Percentiles rank a stretch among this genome's conserved stretches.
Conservation (phyloP, 164 flowering plant genomes). For the Liquidambar formosana region DNA sequence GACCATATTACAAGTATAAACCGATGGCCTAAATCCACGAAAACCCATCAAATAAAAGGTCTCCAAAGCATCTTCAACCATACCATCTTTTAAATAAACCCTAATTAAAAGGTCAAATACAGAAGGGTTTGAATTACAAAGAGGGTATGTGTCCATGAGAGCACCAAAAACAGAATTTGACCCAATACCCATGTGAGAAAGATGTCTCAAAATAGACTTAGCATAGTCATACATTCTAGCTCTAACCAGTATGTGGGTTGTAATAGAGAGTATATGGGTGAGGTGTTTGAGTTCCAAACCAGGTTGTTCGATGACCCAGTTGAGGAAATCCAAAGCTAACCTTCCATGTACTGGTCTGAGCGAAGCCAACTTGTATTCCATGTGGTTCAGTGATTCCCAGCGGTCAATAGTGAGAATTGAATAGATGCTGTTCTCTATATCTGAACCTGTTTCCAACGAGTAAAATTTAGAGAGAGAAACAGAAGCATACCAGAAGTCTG, state of each 20-base stretch:
- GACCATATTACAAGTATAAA: conserved; percentile 63
- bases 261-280: conserved; percentile 49
- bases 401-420: conserved; percentile 66
- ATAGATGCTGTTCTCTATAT: conserved; percentile 63
- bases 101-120: conserved; percentile 78
- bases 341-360: conserved; percentile 75
- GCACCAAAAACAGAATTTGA: conserved; percentile 45
- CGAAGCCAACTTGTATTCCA: conserved; percentile 54
- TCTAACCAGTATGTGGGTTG: conserved; percentile 65
- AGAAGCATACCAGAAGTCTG: too few relatives aligned
- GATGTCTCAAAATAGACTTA: conserved; percentile 47
- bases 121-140: conserved; percentile 76
- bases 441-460: conserved; percentile 24
- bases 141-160: conserved; percentile 72
- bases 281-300: conserved; percentile 53
- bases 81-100: conserved; percentile 54
- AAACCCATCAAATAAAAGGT: conserved; percentile 49
- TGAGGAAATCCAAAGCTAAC: conserved; percentile 74
- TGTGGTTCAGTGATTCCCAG: conserved; percentile 83
- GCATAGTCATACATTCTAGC: conserved; percentile 72
- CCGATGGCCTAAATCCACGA: conserved; percentile 68
- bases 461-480: neutral
- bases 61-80: conserved; percentile 50
- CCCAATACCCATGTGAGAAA: conserved; percentile 37
- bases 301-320: conserved; percentile 69